A percentile compares a stretch with the other conserved stretches of the same genome.
These are phyloP conservation scores for Withania somnifera DNA, from an alignment of 305 asterid genomes.

Conservation along the genomic window DNA sequence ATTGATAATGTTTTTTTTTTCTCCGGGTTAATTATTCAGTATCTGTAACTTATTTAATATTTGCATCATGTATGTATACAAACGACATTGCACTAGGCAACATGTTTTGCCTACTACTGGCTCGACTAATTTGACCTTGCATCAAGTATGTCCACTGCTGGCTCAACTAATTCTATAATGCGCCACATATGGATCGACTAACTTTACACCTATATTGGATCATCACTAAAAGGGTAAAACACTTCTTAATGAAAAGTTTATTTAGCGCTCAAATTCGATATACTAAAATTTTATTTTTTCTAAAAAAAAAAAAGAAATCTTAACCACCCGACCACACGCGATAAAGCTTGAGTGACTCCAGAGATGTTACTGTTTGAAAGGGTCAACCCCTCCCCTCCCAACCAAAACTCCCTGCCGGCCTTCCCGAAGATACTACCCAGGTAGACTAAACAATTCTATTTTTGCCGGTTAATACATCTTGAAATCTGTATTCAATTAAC, in stretches of 20 bases:
- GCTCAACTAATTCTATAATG: background rate
- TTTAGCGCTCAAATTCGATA: background rate
- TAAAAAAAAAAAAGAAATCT: too few species aligned
- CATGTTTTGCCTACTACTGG: background rate
- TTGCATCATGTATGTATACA: too few species aligned
- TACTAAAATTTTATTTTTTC: too few species aligned
- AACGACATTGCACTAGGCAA: too few species aligned
- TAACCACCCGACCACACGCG: background rate
- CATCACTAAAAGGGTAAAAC: background rate
- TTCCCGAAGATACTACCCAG: background rate
- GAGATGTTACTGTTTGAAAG: background rate
- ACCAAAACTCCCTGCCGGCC: constrained; percentile 2
- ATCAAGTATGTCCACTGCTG: background rate
- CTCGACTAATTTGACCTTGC: background rate
- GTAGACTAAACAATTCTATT: background rate
- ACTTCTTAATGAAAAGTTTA: background rate
- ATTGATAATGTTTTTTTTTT: background rate
- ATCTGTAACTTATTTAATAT: background rate
- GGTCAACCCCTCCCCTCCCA: background rate
- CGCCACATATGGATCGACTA: background rate
- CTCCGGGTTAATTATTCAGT: background rate
- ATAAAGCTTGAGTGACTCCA: too few species aligned
- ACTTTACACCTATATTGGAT: too few species aligned
- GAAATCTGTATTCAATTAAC: background rate
- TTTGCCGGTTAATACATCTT: background rate